These are phyloP conservation scores for Aspergillus fumigatiaffinis DNA, from an alignment of 2,329 filamentous ascomycete genomes.

Conservation along the genomic window DNA sequence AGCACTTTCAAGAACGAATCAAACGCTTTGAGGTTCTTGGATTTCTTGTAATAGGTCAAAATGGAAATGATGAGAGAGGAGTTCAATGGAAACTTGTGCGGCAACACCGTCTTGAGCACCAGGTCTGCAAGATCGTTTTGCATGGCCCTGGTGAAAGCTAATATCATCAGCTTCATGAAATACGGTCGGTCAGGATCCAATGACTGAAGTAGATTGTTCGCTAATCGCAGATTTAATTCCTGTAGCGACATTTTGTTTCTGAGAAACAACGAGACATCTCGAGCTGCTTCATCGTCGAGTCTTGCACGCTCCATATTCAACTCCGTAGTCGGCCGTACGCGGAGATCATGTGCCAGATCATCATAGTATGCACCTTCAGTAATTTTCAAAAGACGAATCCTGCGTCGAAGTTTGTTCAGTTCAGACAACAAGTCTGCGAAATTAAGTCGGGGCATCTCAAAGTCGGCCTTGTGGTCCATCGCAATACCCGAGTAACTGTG, in stretches of 20 bases:
- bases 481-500: constrained; percentile 35
- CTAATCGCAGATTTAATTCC: constrained; percentile 33
- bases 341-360: constrained; percentile 30
- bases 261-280: constrained; percentile 27
- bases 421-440: constrained; percentile 31
- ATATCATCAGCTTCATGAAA: constrained; percentile 32
- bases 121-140: constrained; percentile 40
- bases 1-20: constrained; percentile 38
- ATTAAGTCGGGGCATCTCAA: constrained; percentile 25
- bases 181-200: constrained; percentile 35
- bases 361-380: constrained; percentile 21
- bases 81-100: constrained; percentile 34
- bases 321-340: constrained; percentile 14
- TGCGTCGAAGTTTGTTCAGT: constrained; percentile 28
- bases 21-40: constrained; percentile 39
- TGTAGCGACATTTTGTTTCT: constrained; percentile 29
- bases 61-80: constrained; percentile 35
- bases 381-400: constrained; percentile 29
- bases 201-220: constrained; percentile 33
- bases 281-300: constrained; percentile 27
- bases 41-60: constrained; percentile 36
- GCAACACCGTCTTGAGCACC: constrained; percentile 35
- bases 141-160: constrained; percentile 34
- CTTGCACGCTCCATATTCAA: constrained; percentile 13
- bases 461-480: constrained; percentile 29